Evolutionary conservation across 23 red algal species (phyloP).

Genomic region (Gracilariopsis chorda): DNA sequence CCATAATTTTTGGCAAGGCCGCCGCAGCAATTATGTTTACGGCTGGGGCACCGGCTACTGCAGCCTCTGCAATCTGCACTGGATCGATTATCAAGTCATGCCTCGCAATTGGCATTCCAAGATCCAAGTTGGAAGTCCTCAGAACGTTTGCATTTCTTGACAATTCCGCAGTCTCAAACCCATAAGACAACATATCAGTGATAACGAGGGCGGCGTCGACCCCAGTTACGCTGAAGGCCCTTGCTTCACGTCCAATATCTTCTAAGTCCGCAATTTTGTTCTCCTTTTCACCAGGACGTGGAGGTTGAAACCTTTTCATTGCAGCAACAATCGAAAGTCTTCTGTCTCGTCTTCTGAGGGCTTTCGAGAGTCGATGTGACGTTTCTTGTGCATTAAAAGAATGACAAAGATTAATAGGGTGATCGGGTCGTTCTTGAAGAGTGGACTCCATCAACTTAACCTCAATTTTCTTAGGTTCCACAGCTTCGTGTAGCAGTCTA

Average conservation of each 20-base stretch:
- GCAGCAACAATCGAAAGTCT: constrained; percentile 37
- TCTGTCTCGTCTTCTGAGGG: constrained; percentile 14
- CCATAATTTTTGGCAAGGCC: constrained; percentile 66
- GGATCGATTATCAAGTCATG: constrained; percentile 84
- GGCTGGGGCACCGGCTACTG: constrained; percentile 67
- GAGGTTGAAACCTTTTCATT: constrained; percentile 41
- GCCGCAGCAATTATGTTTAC: constrained; percentile 71
- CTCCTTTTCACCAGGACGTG: background rate
- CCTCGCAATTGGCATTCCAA: constrained; percentile 52
- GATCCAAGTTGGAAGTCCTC: background rate
- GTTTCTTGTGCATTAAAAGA: constrained; percentile 35
- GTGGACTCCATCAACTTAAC: constrained; percentile 27
- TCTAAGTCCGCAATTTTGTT: background rate
- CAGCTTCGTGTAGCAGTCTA: constrained; percentile 32
- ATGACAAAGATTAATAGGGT: constrained; percentile 54
- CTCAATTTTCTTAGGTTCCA: constrained; percentile 36
- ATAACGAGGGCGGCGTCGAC: constrained; percentile 19
- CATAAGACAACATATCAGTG: constrained; percentile 42
- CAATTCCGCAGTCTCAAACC: constrained; percentile 3
- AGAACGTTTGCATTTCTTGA: background rate
- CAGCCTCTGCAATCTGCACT: constrained; percentile 86
- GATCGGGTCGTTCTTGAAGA: constrained; percentile 51
- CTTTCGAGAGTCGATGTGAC: background rate
- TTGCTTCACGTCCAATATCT: constrained; percentile 19
- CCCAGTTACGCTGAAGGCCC: background rate